Conservation (phyloP, 2,329 filamentous ascomycete genomes). For the Penicillium sp. region DNA sequence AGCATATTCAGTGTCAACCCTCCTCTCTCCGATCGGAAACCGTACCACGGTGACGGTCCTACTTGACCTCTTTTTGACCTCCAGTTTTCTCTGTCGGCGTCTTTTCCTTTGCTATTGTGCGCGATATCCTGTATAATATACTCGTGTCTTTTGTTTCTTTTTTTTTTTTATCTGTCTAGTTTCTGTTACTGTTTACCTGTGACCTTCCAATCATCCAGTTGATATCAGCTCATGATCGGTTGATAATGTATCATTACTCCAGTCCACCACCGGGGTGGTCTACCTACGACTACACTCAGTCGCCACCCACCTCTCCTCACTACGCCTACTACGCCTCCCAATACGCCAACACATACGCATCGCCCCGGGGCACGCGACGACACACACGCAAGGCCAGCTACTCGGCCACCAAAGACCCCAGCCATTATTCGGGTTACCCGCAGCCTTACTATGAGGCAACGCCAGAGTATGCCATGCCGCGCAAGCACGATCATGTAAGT, state of each 20-base stretch:
- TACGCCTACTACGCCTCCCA: slow-evolving; percentile 53
- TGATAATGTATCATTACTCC: slow-evolving; percentile 47
- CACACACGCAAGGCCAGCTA: slow-evolving; percentile 58
- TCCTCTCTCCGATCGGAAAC: slow-evolving; percentile 41
- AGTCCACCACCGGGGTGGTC: slow-evolving; percentile 48
- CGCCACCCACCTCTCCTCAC: slow-evolving; percentile 50
- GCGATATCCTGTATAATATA: slow-evolving; percentile 47
- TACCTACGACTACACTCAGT: slow-evolving; percentile 47
- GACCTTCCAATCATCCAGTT: slow-evolving; percentile 5
- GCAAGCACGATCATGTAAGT: slow-evolving; percentile 64
- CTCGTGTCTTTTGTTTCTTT: slow-evolving; percentile 28
- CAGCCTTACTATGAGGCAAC: slow-evolving; percentile 46
- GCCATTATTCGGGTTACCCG: slow-evolving; percentile 45
- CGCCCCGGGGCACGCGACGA: slow-evolving; percentile 44
- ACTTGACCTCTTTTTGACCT: slow-evolving; percentile 18
- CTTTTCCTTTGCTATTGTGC: slow-evolving; percentile 29
- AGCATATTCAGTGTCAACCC: slow-evolving; percentile 37
- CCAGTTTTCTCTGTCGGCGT: slow-evolving; percentile 28
- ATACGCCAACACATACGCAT: slow-evolving; percentile 47
- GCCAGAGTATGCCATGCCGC: slow-evolving; percentile 50
- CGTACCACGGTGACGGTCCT: slow-evolving; percentile 44
- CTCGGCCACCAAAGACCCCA: slow-evolving; percentile 41
- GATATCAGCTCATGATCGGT: slow-evolving; percentile 29
- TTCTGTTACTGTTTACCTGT: slow-evolving; percentile 14
- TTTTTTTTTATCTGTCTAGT: slow-evolving; percentile 15